phyloP scores from a whole-genome alignment of 163 green algal genomes.

The Scenedesmus sp. region DNA sequence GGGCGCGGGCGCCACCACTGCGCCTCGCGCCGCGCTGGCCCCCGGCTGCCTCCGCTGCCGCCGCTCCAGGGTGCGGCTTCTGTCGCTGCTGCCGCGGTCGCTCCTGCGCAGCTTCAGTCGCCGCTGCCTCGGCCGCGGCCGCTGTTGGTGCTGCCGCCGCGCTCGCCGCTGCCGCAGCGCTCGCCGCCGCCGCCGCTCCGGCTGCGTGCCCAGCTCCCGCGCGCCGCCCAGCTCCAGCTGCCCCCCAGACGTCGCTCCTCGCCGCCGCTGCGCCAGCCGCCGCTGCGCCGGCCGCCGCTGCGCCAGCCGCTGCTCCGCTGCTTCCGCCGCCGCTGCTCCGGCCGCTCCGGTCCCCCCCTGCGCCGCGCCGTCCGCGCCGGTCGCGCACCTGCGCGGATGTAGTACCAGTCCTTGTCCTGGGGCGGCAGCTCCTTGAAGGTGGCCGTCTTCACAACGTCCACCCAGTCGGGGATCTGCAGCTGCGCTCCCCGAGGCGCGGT shows the following conservation, averaged over 20 bases:
- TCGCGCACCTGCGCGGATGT: conserved; percentile 88
- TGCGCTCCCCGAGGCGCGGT: conserved; percentile 57
- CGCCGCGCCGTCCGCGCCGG: neutral
- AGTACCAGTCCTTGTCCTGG: conserved; percentile 99
- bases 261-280: too few relatives aligned
- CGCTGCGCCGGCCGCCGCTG: neutral
- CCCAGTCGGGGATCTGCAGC: conserved; percentile 92
- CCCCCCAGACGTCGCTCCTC: too few relatives aligned
- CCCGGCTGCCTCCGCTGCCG: neutral
- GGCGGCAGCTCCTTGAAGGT: conserved; percentile 96
- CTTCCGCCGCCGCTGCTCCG: neutral
- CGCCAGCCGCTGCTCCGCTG: neutral
- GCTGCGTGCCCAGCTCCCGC: neutral
- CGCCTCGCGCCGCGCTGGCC: neutral
- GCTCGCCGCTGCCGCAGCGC: neutral
- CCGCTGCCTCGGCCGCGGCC: neutral
- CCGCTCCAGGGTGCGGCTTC: neutral
- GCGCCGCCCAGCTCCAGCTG: neutral
- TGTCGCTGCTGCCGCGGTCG: neutral
- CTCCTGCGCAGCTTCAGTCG: too few relatives aligned
- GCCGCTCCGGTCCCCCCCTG: neutral
- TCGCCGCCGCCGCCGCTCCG: neutral
- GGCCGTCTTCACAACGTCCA: conserved; percentile 98
- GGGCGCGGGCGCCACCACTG: neutral
- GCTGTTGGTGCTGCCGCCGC: conserved; percentile 5